Percentiles rank a stretch among this genome's conserved stretches.
Conservation (phyloP, 2,329 filamentous ascomycete species). For the Westerdykella ornata region DNA sequence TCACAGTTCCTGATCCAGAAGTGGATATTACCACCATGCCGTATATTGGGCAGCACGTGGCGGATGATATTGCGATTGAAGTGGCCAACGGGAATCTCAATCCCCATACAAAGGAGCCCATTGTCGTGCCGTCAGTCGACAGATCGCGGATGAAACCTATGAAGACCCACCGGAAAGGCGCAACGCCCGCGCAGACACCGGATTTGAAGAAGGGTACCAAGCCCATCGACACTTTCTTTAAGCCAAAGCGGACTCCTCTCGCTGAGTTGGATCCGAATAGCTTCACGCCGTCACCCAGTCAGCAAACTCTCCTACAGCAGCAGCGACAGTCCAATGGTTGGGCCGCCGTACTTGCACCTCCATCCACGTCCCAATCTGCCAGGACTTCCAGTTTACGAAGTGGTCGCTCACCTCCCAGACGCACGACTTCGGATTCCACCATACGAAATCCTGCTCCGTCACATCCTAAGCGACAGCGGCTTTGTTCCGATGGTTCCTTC, state of each 20-base stretch:
- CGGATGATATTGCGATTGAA: constrained; percentile 60
- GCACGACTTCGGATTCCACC: constrained; percentile 34
- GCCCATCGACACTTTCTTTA: constrained; percentile 60
- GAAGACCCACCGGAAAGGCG: constrained; percentile 17
- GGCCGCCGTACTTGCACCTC: constrained; percentile 48
- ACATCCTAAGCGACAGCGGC: constrained; percentile 39
- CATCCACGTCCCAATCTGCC: constrained; percentile 23
- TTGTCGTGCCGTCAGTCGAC: constrained; percentile 35
- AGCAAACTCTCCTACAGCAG: constrained; percentile 52
- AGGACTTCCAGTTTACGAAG: not conserved
- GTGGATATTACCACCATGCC: constrained; percentile 64
- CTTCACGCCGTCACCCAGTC: constrained; percentile 60
- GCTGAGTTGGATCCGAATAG: constrained; percentile 62
- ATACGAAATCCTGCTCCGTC: constrained; percentile 41
- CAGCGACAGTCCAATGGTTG: constrained; percentile 48
- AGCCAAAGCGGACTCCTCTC: constrained; percentile 55
- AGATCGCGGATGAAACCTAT: constrained; percentile 30
- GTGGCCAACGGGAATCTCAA: constrained; percentile 79
- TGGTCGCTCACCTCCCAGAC: constrained; percentile 36
- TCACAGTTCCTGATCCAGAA: constrained; percentile 60
- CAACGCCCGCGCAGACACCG: constrained; percentile 23
- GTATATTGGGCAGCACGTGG: constrained; percentile 71
- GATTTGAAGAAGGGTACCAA: constrained; percentile 52
- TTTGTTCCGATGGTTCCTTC: constrained; percentile 39
- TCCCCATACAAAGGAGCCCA: constrained; percentile 74